These are phyloP conservation scores for Peniophora sp. DNA, from an alignment of 1,284 basidiomycete genomes.

Conservation along the genomic window DNA sequence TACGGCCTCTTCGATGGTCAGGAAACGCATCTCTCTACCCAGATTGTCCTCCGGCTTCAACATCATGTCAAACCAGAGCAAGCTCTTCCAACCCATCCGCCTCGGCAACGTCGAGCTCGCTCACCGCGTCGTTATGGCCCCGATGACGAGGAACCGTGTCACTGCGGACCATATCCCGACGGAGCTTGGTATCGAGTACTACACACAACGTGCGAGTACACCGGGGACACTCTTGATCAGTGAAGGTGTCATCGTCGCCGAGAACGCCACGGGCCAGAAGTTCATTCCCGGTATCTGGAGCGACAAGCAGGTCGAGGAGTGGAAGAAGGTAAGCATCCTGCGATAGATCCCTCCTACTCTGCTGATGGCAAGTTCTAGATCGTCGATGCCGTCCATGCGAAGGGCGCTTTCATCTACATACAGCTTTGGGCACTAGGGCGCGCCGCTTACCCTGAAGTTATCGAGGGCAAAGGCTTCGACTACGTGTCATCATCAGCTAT, in stretches of 20 bases:
- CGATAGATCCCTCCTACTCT: background rate
- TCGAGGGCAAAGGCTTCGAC: constrained; percentile 19
- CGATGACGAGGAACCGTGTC: constrained; percentile 34
- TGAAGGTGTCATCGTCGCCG: constrained; percentile 36
- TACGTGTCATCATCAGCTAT: constrained; percentile 32
- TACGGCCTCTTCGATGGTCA: too few relatives aligned
- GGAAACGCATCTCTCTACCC: too few relatives aligned
- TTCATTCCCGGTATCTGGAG: constrained; percentile 36
- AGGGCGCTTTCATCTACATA: constrained; percentile 32
- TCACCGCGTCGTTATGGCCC: constrained; percentile 41
- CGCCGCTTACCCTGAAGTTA: constrained; percentile 19
- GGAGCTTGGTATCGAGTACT: constrained; percentile 33
- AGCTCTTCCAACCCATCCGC: constrained; percentile 36
- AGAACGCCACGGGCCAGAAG: constrained; percentile 27
- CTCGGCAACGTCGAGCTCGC: constrained; percentile 32
- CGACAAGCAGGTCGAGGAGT: constrained; percentile 33
- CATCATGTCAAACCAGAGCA: too few relatives aligned
- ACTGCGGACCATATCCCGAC: constrained; percentile 17
- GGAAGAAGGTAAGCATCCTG: constrained; percentile 30
- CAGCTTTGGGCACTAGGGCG: constrained; percentile 47
- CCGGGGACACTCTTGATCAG: constrained; percentile 42
- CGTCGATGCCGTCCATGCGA: constrained; percentile 5
- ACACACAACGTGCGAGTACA: constrained; percentile 33
- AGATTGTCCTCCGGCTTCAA: too few relatives aligned
- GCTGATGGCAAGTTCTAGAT: background rate